Evolutionary conservation across 495 filamentous ascomycete genomes (phyloP), one percentile per base, ranked within the genome.

Genomic region (Aspergillus incahuasiensis): DNA sequence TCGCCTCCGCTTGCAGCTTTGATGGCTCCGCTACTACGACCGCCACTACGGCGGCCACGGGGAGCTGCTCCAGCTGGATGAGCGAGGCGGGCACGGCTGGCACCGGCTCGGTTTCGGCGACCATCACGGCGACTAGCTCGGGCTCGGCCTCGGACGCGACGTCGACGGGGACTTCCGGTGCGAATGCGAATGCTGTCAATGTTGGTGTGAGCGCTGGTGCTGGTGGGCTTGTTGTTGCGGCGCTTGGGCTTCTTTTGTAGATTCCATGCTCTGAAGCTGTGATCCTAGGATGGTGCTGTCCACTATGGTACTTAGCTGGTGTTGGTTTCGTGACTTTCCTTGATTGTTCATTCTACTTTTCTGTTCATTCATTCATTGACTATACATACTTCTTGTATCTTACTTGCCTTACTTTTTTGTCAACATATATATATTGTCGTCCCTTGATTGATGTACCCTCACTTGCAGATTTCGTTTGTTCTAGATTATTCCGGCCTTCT

Each of bases 1-100:
- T 68, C 48, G 64, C 72, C 19, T 67, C 70, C 35, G 87, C 91
- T 24, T 98, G 94, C 67, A 77, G 84, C 73, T 98, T 96, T 73
- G 71, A 76, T 47, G 87, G 89, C 45, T 77, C 78, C 21, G 90
- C 86, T 0, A 71, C 74, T 46, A 74, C 76, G 19, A 77, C 80
- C 42, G 67, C 69, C 12, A 78, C 75, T 30, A 66, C 73, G 46
- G 70, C 59, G 59, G 72, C 74, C 58, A 79, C 76, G 48, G 82
- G 79, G 5, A 68, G 60, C 44, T 89, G 86, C 68, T 61, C 66
- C 20, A 20, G 68, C 0, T 74, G 88, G 48, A 66, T 90, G 52
- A 73, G 70, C 42, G 68, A 86, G 66, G 88, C 85, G 20, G 87
- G 86, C 35, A 73, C 72, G 30, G 79, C 74, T 34, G 87, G 86